Evolutionary conservation across 2,329 filamentous ascomycete genomes (phyloP).

Genomic region (Ascochyta viciae-villosae): DNA sequence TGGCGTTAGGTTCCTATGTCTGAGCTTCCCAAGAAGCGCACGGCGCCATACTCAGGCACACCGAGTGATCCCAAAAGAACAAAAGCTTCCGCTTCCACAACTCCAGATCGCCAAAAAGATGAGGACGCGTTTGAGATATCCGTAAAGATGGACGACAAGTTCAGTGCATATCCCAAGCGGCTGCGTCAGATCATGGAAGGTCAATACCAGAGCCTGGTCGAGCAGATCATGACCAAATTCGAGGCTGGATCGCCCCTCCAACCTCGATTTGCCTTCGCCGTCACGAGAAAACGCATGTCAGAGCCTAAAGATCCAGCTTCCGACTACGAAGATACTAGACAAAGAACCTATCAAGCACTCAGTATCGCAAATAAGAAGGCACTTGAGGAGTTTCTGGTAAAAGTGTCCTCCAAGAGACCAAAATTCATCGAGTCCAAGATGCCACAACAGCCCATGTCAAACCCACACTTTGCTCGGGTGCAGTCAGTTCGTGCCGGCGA

Average conservation of each 20-base stretch:
- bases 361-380: neutral
- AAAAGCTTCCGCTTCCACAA: neutral
- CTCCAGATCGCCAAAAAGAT: neutral
- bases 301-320: neutral
- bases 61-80: neutral
- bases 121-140: neutral
- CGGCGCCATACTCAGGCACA: neutral
- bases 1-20: neutral
- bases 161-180: neutral
- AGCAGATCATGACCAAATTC: neutral
- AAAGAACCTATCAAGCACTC: neutral
- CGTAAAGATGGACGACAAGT: neutral
- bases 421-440: neutral
- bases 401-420: neutral
- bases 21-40: neutral
- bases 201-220: neutral
- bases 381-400: neutral
- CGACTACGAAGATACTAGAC: neutral
- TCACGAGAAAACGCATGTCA: neutral
- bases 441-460: neutral
- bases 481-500: slow-evolving; percentile 11
- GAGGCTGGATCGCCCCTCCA: neutral
- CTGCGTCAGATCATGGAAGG: neutral
- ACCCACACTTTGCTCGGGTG: neutral
- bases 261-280: neutral